A percentile compares a stretch with the other conserved stretches of the same genome.
Evolutionary conservation across 106 monocot species (phyloP).

Genomic region (Vanilla planifolia): DNA sequence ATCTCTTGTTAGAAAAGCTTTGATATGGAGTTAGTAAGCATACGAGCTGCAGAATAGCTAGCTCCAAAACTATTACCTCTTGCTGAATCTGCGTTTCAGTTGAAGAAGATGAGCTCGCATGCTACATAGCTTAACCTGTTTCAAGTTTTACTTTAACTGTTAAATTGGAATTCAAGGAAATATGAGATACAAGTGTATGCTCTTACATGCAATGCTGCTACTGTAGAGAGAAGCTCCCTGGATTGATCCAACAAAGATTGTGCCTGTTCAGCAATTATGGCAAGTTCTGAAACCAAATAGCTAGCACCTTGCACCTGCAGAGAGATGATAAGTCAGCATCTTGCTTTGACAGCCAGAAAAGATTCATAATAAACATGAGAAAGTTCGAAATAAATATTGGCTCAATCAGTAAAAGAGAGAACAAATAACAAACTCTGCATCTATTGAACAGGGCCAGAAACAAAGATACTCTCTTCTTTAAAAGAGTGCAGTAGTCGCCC

Average conservation of each 20-base stretch:
- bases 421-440: too few species aligned
- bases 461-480: too few species aligned
- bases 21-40: constrained; percentile 19
- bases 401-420: background rate
- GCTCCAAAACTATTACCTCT: constrained; percentile 18
- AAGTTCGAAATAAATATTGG: background rate
- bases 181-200: background rate
- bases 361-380: background rate
- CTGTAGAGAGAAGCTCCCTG: constrained; percentile 62
- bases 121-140: constrained; percentile 25
- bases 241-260: constrained; percentile 55
- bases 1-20: constrained; percentile 14
- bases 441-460: too few species aligned
- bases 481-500: too few species aligned
- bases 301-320: constrained; percentile 60
- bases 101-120: constrained; percentile 16
- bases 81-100: constrained; percentile 15
- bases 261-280: constrained; percentile 52
- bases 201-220: constrained; percentile 79
- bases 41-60: background rate
- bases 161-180: background rate
- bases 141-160: constrained; percentile 3
- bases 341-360: background rate
- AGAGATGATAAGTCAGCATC: background rate
- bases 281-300: constrained; percentile 56